Base-by-base conservation (phyloP, 139 green algal genomes). In the Chlorella sp. region DNA sequence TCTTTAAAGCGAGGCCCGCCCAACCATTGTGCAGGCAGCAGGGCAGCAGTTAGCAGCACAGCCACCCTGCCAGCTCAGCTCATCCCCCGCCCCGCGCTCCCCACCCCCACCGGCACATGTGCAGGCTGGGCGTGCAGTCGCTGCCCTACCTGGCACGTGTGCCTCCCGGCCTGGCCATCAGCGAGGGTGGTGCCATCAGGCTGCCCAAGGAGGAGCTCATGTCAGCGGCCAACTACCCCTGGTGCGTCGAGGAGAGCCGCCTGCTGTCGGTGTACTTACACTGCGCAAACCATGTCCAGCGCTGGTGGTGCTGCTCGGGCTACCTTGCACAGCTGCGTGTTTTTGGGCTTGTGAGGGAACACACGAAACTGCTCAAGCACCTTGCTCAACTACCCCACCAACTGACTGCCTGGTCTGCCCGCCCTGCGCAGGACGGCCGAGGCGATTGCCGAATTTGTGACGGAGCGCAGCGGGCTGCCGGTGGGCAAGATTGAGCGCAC, bases 121-220 rank as follows among this genome's bases (percentile, higher is more conserved):
- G 83, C 44, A 85, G 92, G 46, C 81, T 96, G 74, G 87, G 88
- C 48, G 85, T 93, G 3, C 87, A 91, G 36, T 67, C 86, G 3
- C 89, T 97, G 62, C 94, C 94, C 11, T 92, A 84, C 65, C 32
- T 95, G 32, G 88, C 92, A 22, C 86, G 85, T 38, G 83, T 96
- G 43, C 46, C 85, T 0, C 84, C 90, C 6, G 44, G 43, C 16
- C 43, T 87, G 78, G 60, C 73, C 68, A 72, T 95, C 36, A 75
- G 43, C 24, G 30, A 51, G 1, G 88, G 84, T 11, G 86, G 85
- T 9, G 80, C 70, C n/a, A 78, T 96, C 38, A 86, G 77, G 26
- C 58, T 96, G 20, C 72, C 79, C 14, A 58, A 86, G 3, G 75
- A 81, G 46, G 87, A 93, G 11, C 54, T 84, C 46, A 89, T 95